phyloP scores from a whole-genome alignment of 2,329 filamentous ascomycete species.

The Chalara sp. region DNA sequence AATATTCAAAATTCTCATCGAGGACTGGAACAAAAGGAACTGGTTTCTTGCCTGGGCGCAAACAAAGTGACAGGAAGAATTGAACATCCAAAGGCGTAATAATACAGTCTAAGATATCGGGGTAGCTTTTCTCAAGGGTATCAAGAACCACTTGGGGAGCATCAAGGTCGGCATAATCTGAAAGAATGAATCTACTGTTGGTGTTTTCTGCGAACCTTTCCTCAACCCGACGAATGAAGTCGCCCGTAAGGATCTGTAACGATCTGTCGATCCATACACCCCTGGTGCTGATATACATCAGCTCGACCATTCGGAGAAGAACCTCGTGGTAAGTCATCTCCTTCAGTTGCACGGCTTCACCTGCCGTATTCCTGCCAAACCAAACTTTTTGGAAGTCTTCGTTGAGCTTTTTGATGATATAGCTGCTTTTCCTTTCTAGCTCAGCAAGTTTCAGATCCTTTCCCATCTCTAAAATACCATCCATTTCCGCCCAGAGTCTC shows the following conservation, averaged over 20 bases:
- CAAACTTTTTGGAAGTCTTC: constrained; percentile 92
- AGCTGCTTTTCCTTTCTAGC: constrained; percentile 74
- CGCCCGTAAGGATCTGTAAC: constrained; percentile 71
- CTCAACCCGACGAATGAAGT: constrained; percentile 90
- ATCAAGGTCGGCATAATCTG: constrained; percentile 59
- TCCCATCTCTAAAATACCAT: constrained; percentile 84
- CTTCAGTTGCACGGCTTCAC: constrained; percentile 74
- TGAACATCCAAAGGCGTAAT: constrained; percentile 96
- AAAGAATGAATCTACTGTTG: constrained; percentile 6
- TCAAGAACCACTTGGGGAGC: constrained; percentile 71
- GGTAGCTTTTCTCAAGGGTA: constrained; percentile 72
- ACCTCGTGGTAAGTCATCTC: constrained; percentile 92
- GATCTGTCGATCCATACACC: constrained; percentile 82
- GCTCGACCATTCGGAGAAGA: constrained; percentile 72
- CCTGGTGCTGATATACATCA: constrained; percentile 84
- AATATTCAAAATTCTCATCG: constrained; percentile 94
- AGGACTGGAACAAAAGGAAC: constrained; percentile 87
- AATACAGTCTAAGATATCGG: constrained; percentile 76
- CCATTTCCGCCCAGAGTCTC: constrained; percentile 93
- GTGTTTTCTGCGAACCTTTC: constrained; percentile 71
- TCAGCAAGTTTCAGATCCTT: constrained; percentile 74
- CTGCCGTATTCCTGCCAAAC: constrained; percentile 60
- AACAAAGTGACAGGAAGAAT: constrained; percentile 85
- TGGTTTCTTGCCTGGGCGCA: constrained; percentile 85
- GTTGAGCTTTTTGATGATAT: constrained; percentile 90